Conservation (phyloP, 176 grass and related monocot species). For the Aegilops bicornis region DNA sequence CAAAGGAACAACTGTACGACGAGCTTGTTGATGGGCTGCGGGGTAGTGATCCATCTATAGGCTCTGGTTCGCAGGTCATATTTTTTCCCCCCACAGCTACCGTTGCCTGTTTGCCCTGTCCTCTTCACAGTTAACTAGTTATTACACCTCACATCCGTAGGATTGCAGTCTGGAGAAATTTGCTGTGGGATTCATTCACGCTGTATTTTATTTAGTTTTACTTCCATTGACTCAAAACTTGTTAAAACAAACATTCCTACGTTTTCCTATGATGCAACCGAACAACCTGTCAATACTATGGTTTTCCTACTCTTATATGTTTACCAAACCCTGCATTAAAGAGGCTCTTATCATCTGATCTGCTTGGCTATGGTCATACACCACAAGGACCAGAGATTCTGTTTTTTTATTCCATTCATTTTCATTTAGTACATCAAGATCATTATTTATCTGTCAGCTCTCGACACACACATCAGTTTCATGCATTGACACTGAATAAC, state of each 20-base stretch:
- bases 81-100: background rate
- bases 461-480: background rate
- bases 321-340: background rate
- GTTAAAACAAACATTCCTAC: background rate
- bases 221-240: background rate
- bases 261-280: background rate
- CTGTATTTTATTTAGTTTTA: background rate
- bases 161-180: no score
- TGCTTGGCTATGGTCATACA: background rate
- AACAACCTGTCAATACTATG: background rate
- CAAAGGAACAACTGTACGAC: constrained; percentile 92
- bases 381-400: background rate
- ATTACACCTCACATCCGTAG: background rate
- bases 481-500: no score
- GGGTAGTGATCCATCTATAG: constrained; percentile 82
- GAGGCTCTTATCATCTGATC: no score
- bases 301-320: background rate
- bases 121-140: background rate
- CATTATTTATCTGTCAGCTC: background rate
- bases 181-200: background rate
- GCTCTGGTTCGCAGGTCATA: constrained; percentile 92
- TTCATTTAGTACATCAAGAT: background rate
- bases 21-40: constrained; percentile 92
- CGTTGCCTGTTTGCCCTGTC: background rate
- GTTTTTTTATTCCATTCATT: background rate